Evolutionary conservation across 169 alveolate species (phyloP).

Genomic region (Eimeria praecox): DNA sequence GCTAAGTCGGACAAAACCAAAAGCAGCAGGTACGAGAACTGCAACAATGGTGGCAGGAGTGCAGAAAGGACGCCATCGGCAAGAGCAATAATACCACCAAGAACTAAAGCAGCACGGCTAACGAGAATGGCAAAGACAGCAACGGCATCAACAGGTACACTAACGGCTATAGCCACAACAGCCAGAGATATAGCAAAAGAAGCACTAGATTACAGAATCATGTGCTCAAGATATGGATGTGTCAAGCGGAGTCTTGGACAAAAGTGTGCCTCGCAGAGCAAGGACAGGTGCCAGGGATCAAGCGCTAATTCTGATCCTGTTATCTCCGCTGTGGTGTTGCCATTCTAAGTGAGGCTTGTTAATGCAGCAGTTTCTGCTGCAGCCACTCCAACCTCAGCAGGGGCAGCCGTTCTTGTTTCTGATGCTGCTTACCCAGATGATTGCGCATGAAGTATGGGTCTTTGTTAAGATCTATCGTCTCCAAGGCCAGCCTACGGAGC

Average conservation of each 20-base stretch:
- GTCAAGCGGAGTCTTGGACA: background rate
- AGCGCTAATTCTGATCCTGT: background rate
- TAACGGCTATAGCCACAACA: background rate
- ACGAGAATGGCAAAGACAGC: background rate
- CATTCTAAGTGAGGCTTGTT: background rate
- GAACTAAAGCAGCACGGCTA: background rate
- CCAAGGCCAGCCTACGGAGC: conserved; percentile 96
- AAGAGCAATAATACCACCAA: background rate
- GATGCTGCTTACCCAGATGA: conserved; percentile 93
- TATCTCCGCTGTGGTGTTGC: background rate
- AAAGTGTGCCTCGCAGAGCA: too few species aligned
- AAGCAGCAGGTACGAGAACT: background rate
- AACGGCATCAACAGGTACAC: background rate
- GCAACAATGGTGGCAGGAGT: background rate
- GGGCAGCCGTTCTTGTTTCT: background rate
- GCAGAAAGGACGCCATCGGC: background rate
- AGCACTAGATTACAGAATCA: background rate
- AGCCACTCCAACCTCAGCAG: background rate
- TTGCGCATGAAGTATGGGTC: conserved; percentile 98
- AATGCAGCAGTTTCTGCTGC: background rate
- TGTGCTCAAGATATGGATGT: background rate
- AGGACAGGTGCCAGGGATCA: background rate
- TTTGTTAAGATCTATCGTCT: conserved; percentile 96
- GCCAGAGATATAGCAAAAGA: background rate
- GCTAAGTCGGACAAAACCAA: background rate